Conservation (phyloP, 2,329 filamentous ascomycete species). For the Mariannaea elegans region DNA sequence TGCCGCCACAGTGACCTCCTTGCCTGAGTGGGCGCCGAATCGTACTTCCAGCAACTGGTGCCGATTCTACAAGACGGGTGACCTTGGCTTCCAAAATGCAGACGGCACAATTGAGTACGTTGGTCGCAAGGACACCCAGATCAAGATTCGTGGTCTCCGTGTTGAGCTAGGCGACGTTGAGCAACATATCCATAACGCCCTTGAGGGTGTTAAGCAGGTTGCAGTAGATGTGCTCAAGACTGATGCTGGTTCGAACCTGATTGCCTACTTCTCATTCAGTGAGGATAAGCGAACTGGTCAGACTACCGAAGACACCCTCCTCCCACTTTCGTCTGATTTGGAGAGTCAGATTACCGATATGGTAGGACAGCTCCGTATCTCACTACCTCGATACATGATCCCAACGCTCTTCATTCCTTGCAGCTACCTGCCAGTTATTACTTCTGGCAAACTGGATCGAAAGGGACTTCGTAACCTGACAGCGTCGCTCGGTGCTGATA, state of each 20-base stretch:
- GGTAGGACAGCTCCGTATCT: background rate
- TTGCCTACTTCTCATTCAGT: no score
- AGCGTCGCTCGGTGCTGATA: constrained; percentile 1
- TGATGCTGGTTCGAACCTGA: background rate
- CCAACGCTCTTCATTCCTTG: background rate
- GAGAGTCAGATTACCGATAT: background rate
- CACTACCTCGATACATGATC: background rate
- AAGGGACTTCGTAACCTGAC: background rate
- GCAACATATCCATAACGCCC: background rate
- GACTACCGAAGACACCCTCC: no score
- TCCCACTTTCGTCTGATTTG: background rate
- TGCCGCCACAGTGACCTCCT: constrained; percentile 22
- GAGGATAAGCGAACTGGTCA: background rate
- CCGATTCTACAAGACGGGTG: constrained; percentile 36
- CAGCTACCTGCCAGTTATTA: no score
- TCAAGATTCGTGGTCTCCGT: no score
- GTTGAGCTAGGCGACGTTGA: no score
- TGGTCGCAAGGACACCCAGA: no score
- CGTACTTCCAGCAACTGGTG: no score
- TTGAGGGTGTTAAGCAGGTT: background rate
- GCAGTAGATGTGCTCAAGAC: background rate
- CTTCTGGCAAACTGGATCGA: constrained; percentile 1
- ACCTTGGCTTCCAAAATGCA: constrained; percentile 35
- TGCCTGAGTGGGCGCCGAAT: background rate
- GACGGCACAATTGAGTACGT: constrained; percentile 51